Evolutionary conservation across 1,139 yeast genomes (phyloP).

Genomic region (Taphrina confusa): DNA sequence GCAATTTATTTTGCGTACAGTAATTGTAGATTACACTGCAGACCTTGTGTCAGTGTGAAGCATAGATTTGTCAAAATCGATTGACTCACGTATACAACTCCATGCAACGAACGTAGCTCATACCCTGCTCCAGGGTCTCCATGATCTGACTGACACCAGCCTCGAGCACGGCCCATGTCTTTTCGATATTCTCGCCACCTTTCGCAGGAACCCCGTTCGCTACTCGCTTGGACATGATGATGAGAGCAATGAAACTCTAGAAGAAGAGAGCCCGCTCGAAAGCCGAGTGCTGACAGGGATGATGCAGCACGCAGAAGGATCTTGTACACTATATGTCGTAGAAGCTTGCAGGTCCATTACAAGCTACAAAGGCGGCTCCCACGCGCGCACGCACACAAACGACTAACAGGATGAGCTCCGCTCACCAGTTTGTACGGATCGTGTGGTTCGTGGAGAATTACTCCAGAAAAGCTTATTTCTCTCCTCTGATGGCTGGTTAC

Average conservation of each 20-base stretch:
- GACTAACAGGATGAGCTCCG: too few relatives aligned
- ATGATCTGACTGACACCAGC: constrained; percentile 38
- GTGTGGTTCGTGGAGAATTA: too few relatives aligned
- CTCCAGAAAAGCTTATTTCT: too few relatives aligned
- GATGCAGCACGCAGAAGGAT: too few relatives aligned
- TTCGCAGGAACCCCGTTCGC: constrained; percentile 22
- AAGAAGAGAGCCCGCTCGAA: too few relatives aligned
- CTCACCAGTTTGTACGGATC: too few relatives aligned
- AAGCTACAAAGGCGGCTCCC: too few relatives aligned
- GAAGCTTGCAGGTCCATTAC: too few relatives aligned
- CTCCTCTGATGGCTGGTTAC: too few relatives aligned
- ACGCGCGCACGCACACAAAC: too few relatives aligned
- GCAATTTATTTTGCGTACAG: constrained; percentile 75
- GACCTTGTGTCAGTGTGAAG: constrained; percentile 52
- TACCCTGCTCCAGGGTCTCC: constrained; percentile 37
- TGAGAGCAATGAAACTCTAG: not conserved
- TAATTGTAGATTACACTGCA: constrained; percentile 85
- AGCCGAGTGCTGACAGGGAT: too few relatives aligned
- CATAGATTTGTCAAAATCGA: not conserved
- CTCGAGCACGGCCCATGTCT: constrained; percentile 39
- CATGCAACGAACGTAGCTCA: constrained; percentile 45
- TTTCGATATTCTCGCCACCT: constrained; percentile 23
- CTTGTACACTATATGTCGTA: too few relatives aligned
- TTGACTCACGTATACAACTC: constrained; percentile 48
- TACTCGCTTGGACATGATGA: constrained; percentile 1